These are phyloP conservation scores for Microcos paniculata DNA, from an alignment of 345 rosid genomes.

Conservation along the genomic window DNA sequence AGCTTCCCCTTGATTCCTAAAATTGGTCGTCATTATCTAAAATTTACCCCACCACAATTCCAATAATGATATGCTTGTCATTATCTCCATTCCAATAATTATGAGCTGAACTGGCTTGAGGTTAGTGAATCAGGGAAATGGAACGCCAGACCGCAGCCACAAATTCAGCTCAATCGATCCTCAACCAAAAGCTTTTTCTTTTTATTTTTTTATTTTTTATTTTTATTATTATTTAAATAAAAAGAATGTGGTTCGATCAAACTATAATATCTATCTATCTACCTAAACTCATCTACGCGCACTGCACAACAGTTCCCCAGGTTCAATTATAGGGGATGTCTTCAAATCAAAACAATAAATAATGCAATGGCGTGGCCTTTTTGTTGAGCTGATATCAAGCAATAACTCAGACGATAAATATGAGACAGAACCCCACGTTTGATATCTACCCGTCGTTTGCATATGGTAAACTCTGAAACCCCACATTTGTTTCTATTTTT, in stretches of 20 bases:
- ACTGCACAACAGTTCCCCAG: not conserved
- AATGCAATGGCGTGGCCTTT: slow-evolving; percentile 11
- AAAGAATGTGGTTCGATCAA: not conserved
- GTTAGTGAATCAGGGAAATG: not conserved
- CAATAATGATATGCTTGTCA: slow-evolving; percentile 20
- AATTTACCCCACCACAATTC: slow-evolving; percentile 25
- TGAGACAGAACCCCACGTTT: not conserved
- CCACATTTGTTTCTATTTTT: not conserved
- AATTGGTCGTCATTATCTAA: slow-evolving; percentile 5
- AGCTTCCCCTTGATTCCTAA: not conserved
- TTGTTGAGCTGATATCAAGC: not conserved
- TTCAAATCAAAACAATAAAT: slow-evolving; percentile 12
- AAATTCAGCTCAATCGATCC: not conserved
- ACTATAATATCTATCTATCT: not conserved
- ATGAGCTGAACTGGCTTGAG: slow-evolving; percentile 19
- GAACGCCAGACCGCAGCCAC: not conserved
- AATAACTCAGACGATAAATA: not conserved
- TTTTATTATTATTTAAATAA: too few relatives aligned
- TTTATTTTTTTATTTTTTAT: too few relatives aligned
- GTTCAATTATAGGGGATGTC: slow-evolving; percentile 21
- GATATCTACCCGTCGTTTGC: not conserved
- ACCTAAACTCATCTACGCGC: too few relatives aligned
- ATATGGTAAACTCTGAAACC: not conserved
- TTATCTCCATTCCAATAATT: slow-evolving; percentile 12
- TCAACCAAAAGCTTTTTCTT: not conserved